Evolutionary conservation across 257 asterid genomes (phyloP).

Genomic region (Linderniella brevidens): DNA sequence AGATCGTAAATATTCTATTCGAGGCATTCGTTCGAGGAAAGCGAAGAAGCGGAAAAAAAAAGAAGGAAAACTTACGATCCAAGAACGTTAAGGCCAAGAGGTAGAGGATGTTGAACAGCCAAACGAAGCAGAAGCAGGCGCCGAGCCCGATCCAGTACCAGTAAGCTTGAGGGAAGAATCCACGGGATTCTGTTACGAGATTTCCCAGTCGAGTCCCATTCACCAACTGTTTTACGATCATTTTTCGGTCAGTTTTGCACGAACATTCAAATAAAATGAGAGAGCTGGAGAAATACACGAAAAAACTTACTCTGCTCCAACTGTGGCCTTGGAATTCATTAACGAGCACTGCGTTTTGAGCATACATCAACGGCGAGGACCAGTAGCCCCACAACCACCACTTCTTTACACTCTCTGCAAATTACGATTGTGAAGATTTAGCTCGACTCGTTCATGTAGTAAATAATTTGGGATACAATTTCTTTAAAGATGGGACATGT

Average conservation of each 20-base stretch:
- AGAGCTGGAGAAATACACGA: not conserved
- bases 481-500: too few species aligned
- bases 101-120: constrained; percentile 9
- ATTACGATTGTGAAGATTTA: not conserved
- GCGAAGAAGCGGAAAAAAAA: not conserved
- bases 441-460: not conserved
- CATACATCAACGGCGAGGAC: constrained; percentile 26
- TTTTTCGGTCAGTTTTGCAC: not conserved
- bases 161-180: constrained; percentile 12
- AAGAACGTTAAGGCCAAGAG: constrained; percentile 20
- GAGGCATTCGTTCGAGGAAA: not conserved
- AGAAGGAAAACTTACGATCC: constrained; percentile 25
- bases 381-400: constrained; percentile 30
- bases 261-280: not conserved
- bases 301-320: constrained; percentile 24
- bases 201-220: constrained; percentile 16
- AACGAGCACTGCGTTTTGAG: constrained; percentile 21
- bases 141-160: constrained; percentile 32
- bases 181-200: constrained; percentile 14
- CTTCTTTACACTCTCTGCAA: constrained; percentile 13
- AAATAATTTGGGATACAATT: constrained; percentile 8
- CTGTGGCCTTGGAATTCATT: constrained; percentile 31
- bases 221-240: constrained; percentile 9
- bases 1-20: not conserved
- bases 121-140: constrained; percentile 18